Conservation (phyloP, 768 basidiomycete genomes). For the Mrakia gelida region DNA sequence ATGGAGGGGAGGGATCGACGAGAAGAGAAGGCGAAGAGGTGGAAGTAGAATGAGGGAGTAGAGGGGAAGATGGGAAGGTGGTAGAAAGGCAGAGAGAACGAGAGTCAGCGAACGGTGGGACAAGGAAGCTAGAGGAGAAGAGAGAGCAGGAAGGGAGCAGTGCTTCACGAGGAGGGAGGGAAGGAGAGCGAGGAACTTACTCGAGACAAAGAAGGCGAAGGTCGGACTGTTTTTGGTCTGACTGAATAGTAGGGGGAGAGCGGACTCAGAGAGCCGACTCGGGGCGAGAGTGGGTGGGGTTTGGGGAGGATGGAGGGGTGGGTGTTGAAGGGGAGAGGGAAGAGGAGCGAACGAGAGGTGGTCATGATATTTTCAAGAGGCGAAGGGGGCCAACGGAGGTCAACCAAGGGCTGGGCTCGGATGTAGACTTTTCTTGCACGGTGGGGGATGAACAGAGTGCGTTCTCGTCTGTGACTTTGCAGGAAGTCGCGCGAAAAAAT, state of each 20-base stretch:
- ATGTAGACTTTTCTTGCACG: no score
- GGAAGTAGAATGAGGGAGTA: no score
- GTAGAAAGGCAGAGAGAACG: not conserved
- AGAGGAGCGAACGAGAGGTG: not conserved
- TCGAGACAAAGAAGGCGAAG: constrained; percentile 22
- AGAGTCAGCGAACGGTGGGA: not conserved
- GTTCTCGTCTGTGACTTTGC: no score
- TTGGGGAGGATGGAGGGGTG: not conserved
- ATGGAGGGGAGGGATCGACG: no score
- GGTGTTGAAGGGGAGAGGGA: not conserved
- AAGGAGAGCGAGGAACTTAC: constrained; percentile 10
- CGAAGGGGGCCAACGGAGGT: no score
- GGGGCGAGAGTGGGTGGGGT: not conserved
- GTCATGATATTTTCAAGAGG: not conserved
- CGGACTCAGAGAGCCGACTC: not conserved
- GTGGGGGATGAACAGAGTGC: no score
- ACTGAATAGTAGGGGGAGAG: constrained; percentile 17
- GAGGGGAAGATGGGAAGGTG: not conserved
- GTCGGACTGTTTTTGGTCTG: constrained; percentile 5
- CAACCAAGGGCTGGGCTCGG: no score
- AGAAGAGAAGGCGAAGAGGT: no score
- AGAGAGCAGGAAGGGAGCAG: not conserved
- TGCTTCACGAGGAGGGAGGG: not conserved
- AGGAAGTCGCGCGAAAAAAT: no score
- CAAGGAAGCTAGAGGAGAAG: not conserved